These are phyloP conservation scores for Leishmania arabica DNA, from an alignment of 208 protist genomes.

Conservation along the genomic window DNA sequence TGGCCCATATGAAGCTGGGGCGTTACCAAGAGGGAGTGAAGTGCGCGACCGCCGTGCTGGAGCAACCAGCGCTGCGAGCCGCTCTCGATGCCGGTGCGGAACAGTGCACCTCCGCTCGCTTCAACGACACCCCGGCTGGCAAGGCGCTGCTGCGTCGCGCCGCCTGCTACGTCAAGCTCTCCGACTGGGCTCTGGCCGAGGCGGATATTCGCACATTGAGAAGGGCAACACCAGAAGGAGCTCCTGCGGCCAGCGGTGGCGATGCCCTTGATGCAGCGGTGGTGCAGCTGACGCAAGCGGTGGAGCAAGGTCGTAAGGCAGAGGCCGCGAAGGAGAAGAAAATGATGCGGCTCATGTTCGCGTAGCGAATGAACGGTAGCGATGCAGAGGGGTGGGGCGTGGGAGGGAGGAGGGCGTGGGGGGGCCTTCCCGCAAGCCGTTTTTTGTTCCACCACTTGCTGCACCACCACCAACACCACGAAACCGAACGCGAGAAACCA, in stretches of 20 bases:
- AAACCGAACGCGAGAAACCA: background rate
- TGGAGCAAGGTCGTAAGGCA: conserved; percentile 20
- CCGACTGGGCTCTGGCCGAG: conserved; percentile 36
- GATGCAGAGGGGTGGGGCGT: background rate
- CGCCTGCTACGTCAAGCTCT: conserved; percentile 37
- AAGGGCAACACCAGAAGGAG: background rate
- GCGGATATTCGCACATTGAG: conserved; percentile 19
- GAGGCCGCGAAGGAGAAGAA: conserved; percentile 36
- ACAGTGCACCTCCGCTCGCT: background rate
- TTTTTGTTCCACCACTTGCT: background rate
- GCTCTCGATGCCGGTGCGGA: conserved; percentile 10
- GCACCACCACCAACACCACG: background rate
- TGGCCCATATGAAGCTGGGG: conserved; percentile 47
- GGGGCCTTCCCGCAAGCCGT: background rate
- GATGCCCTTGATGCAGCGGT: conserved; percentile 24
- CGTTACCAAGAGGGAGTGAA: conserved; percentile 49
- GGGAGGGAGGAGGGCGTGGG: background rate
- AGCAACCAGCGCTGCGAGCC: conserved; percentile 17
- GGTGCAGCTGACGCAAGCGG: conserved; percentile 16
- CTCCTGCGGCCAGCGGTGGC: background rate
- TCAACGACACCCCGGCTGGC: conserved; percentile 15
- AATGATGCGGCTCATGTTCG: conserved; percentile 74
- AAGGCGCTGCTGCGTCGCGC: conserved; percentile 78
- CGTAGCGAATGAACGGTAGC: conserved; percentile 3
- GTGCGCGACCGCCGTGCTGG: conserved; percentile 48